Evolutionary conservation across 345 rosid species (phyloP), one percentile per base, ranked within the genome.

Genomic region (Punica granatum): DNA sequence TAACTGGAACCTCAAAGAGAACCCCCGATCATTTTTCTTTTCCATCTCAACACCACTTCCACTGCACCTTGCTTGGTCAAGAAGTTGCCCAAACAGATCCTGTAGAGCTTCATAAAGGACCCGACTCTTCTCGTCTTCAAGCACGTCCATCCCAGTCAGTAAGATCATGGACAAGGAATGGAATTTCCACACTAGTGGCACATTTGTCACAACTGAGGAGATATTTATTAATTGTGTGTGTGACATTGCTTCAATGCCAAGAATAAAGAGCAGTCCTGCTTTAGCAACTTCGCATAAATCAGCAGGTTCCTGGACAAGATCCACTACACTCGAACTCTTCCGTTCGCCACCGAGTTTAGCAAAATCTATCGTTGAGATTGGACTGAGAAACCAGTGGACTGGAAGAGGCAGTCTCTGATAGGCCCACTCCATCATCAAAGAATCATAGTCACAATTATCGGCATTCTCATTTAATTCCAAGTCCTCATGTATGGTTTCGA

Each of bases 351-450:
- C 72, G 49, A 70, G 67, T 77, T 80, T 75, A 65, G 77, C 67
- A 48, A 69, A 69, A 41, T 69, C 71, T 68, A 79, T 72, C 59
- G 83, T 82, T 75, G 90, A 58, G 62, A 93, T 79, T 73, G 98
- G 82, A 80, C 94, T 93, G 70, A 93, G 92, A 79, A 90, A 87
- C 97, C 98, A 93, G 71, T 90, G 96, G 70, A 72, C 65, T 62
- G 97, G 92, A 71, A 93, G 86, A 4, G 96, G 96, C 80, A 89
- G 58, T 81, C 90, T 85, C 89, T 90, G 97, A 72, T 79, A 84
- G 58, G 90, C 87, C 96, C 96, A 90, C 77, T 93, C 94, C 65
- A 75, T 62, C 36, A 74, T 36, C 73, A 75, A 73, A 63, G 79
- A 78, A 73, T 66, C 69, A 68, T 64, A 56, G 60, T 53, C 32